Evolutionary conservation across 306 rosid species (phyloP), one percentile per base, ranked within the genome.

Genomic region (Glycine soja): DNA sequence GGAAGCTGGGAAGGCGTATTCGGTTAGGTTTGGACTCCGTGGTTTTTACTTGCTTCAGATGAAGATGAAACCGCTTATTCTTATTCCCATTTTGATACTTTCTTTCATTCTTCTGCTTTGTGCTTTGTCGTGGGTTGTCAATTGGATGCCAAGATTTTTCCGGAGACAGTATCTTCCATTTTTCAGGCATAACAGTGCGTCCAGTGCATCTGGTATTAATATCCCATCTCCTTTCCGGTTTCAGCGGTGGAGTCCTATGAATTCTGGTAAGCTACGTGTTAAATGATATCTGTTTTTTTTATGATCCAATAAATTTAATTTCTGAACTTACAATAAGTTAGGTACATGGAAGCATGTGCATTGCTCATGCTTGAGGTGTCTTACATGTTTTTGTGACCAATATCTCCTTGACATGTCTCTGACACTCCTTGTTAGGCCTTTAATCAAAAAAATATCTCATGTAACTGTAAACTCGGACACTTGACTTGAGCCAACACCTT

Each of bases 231-330:
- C 97, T 86, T 95, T 95, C 59, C 88, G 93, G 81, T 88, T 95
- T 82, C 81, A 80, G 82, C 87, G 98, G 18, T 93, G 99, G 98
- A 95, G 99, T 87, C 97, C 97, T n/a, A 89, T 91, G 56, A 95
- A 73, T 81, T 82, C 94, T 68, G 98, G 99, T 93, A 87, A 90
- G 92, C 76, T 84, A 13, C 30, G 73, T 74, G 70, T 50, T 47
- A 43, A 62, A 15, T 81, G 65, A 19, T 50, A 38, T 81, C 10
- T 51, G 76, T 45, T 48, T 43, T 73, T 83, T 32, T 45, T 48
- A 56, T 77, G 58, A 16, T 72, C 47, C 42, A 3, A 38, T 47
- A 66, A 48, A 30, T 56, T 57, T 42, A 10, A 61, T 51, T 57
- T 61, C 43, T 46, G 50, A 48, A 57, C 38, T 32, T 64, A 56